Percentiles rank a stretch among this genome's conserved stretches.
Conservation (phyloP, 257 asterid species). For the Solanum corneliomulleri region DNA sequence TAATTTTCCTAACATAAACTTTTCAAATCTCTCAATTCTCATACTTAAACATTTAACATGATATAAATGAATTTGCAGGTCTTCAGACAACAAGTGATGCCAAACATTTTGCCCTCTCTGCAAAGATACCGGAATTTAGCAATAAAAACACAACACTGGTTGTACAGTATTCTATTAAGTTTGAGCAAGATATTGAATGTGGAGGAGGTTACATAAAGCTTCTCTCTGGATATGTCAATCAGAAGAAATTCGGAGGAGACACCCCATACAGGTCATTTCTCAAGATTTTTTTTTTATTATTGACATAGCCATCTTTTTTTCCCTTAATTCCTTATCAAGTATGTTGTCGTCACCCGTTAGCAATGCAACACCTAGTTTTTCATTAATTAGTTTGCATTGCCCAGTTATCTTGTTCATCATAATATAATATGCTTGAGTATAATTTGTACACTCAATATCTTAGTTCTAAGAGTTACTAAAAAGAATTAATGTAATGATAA, state of each 20-base stretch:
- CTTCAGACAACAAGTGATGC: slow-evolving; percentile 82
- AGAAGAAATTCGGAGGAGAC: slow-evolving; percentile 96
- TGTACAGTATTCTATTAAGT: slow-evolving; percentile 70
- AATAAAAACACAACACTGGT: slow-evolving; percentile 86
- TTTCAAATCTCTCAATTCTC: no score
- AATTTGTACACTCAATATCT: not conserved
- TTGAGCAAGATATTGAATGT: slow-evolving; percentile 95
- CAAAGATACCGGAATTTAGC: slow-evolving; percentile 84
- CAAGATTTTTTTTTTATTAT: not conserved
- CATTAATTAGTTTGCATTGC: not conserved
- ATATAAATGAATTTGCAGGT: slow-evolving; percentile 34
- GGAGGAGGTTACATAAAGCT: slow-evolving; percentile 97
- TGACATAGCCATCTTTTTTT: not conserved
- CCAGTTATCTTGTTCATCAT: not conserved
- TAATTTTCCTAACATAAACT: no score
- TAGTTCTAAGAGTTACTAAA: not conserved
- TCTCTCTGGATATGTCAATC: slow-evolving; percentile 83
- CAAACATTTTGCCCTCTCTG: slow-evolving; percentile 80
- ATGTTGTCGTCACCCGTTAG: not conserved
- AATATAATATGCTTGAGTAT: not conserved
- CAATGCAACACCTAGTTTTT: not conserved
- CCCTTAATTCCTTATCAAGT: not conserved
- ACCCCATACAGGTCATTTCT: slow-evolving; percentile 83
- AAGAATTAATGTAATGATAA: not conserved
- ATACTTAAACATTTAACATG: not conserved